Base-by-base conservation (phyloP, 1,284 basidiomycete species). In the Agroathelia rolfsii region DNA sequence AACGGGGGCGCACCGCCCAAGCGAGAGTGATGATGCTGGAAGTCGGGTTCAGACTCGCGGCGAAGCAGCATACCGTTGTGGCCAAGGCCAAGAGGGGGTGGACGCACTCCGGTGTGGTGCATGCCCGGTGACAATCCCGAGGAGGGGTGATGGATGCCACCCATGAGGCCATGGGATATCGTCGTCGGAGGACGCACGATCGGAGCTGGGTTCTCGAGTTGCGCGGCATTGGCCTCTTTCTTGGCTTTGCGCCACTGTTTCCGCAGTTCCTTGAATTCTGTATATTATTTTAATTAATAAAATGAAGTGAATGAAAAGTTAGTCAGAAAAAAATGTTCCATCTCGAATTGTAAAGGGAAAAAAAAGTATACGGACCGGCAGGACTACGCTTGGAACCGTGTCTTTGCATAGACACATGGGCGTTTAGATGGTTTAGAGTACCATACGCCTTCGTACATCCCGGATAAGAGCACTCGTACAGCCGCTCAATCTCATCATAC, bases 181-280 rank as follows among this genome's bases (percentile, higher is more conserved):
- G 20, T 54, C 55, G 28, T 56, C 56, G 36, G 61, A 58, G 45
- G 60, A 63, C 34, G 55, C 27, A 15, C 34, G 39, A 29, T 59
- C 55, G 43, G 56, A 61, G 32, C n/a, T 23, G 22, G 7, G 24
- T 7, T 13, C 14, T 11, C 10, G 20, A 18, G 14, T 6, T 15
- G 67, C 11, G 61, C 53, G 25, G 53, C 41, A 8, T 54, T 60
- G 15, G 66, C 66, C 44, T 87, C 84, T 58, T 92, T 88, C 66
- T 93, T 96, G 48, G 79, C 75, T 60, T 87, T 88, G 34, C 90
- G 76, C 90, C 92, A 95, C 46, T 86, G 83, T 55, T 93, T 95
- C 41, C 93, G 77, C 52, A 95, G 79, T 50, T 96, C 94, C 55
- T 95, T 96, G 68, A 97, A 97, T 64, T 97, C 93, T 94, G 53